Conservation (phyloP, 192 early-diverging fungal species). For the Linnemannia exigua region DNA sequence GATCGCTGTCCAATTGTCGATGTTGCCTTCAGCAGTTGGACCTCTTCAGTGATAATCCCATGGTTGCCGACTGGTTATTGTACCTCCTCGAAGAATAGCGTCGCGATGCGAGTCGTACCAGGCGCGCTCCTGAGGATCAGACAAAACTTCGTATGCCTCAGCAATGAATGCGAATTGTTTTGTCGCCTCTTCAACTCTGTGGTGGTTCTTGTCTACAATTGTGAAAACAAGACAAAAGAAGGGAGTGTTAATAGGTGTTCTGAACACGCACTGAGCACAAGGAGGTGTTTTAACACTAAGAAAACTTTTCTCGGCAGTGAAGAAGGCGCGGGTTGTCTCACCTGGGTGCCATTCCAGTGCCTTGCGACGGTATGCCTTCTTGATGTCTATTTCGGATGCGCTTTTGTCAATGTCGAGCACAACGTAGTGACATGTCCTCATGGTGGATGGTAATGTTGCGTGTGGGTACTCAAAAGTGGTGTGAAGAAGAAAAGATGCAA, state of each 20-base stretch:
- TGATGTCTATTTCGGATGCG: conserved; percentile 83
- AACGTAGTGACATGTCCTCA: conserved; percentile 92
- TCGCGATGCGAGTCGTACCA: conserved; percentile 97
- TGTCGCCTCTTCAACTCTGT: conserved; percentile 89
- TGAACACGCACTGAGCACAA: too few species aligned
- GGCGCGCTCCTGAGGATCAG: conserved; percentile 93
- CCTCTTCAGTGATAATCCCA: background rate
- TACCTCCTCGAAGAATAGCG: conserved; percentile 89
- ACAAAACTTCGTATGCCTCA: conserved; percentile 94
- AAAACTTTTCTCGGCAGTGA: background rate
- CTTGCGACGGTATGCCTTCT: conserved; percentile 87
- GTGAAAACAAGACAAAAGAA: background rate
- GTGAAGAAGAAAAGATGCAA: background rate
- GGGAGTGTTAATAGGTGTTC: background rate
- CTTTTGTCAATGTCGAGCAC: conserved; percentile 83
- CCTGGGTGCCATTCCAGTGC: conserved; percentile 87
- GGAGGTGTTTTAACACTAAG: background rate
- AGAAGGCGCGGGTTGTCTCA: conserved; percentile 26
- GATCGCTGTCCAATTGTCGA: background rate
- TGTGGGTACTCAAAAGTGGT: background rate
- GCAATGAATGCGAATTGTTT: conserved; percentile 90
- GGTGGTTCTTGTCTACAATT: conserved; percentile 85
- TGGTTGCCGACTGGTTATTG: background rate
- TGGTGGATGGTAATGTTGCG: conserved; percentile 14
- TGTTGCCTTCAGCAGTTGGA: background rate